Conservation (phyloP, 2,329 filamentous ascomycete species). For the Zymoseptoria crescenta region DNA sequence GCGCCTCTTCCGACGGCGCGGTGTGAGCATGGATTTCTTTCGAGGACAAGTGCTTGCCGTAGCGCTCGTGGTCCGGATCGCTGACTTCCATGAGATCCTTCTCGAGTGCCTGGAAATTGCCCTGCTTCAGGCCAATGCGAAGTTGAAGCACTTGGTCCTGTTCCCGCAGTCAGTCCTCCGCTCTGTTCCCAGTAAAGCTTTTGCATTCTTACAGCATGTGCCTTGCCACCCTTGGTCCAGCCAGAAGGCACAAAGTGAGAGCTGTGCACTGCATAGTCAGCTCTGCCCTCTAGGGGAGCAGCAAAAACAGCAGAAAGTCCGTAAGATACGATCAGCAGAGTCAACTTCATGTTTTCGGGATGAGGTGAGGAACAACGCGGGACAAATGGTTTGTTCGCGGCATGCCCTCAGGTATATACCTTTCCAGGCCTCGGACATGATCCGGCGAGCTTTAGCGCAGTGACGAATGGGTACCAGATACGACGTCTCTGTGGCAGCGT, state of each 20-base stretch:
- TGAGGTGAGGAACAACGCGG: background rate
- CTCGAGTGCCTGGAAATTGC: slow-evolving; percentile 39
- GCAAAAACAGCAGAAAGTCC: slow-evolving; percentile 3
- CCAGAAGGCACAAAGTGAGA: slow-evolving; percentile 13
- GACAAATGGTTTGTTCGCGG: background rate
- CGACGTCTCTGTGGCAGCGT: background rate
- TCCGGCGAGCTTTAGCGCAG: background rate
- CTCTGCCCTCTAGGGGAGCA: slow-evolving; percentile 8
- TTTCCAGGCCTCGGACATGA: background rate
- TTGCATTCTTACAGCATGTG: slow-evolving; percentile 7
- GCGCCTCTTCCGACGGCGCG: slow-evolving; percentile 47
- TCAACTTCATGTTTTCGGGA: background rate
- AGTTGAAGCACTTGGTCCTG: slow-evolving; percentile 13
- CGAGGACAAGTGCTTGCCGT: slow-evolving; percentile 52
- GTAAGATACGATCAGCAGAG: background rate
- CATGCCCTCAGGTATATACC: background rate
- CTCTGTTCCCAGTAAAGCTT: background rate
- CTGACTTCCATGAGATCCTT: slow-evolving; percentile 54
- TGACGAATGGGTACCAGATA: background rate
- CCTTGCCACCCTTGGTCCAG: slow-evolving; percentile 13
- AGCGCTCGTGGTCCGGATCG: slow-evolving; percentile 50
- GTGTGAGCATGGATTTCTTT: slow-evolving; percentile 46
- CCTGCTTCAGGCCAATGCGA: slow-evolving; percentile 20
- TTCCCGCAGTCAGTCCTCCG: background rate
- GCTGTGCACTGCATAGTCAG: slow-evolving; percentile 14